phyloP scores from a whole-genome alignment of 1,284 basidiomycete genomes.

The Ceratobasidium sp. region DNA sequence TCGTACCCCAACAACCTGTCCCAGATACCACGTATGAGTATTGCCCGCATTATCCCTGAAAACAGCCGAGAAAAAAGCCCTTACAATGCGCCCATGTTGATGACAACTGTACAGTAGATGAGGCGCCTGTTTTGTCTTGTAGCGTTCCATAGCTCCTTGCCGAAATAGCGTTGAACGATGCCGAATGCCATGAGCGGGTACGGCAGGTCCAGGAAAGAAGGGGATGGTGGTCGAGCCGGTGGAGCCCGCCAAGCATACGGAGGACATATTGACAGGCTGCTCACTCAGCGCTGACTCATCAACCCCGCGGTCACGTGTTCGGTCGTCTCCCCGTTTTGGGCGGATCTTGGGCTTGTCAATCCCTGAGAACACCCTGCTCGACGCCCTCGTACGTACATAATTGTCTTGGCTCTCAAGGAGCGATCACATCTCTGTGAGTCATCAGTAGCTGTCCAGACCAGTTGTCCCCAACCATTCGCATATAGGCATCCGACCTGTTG shows the following conservation, averaged over 20 bases:
- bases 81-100: slow-evolving; percentile 31
- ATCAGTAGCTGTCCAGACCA: no score
- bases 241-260: not conserved
- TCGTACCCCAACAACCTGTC: slow-evolving; percentile 39
- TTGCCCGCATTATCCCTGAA: no score
- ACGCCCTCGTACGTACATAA: no score
- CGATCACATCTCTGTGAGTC: no score
- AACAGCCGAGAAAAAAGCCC: not conserved
- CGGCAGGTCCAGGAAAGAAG: no score
- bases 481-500: no score
- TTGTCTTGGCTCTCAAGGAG: no score
- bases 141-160: slow-evolving; percentile 1
- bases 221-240: slow-evolving; percentile 21
- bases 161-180: not conserved
- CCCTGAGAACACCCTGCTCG: no score
- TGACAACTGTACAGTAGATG: slow-evolving; percentile 23
- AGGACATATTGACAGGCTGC: not conserved
- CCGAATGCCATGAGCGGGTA: not conserved
- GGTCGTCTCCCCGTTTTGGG: no score
- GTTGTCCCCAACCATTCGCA: no score
- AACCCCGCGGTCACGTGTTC: not conserved
- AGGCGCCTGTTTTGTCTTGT: not conserved
- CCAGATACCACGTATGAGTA: not conserved
- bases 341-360: no score
- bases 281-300: not conserved